Base-by-base conservation (phyloP, 768 basidiomycete species). In the Serendipita indica region DNA sequence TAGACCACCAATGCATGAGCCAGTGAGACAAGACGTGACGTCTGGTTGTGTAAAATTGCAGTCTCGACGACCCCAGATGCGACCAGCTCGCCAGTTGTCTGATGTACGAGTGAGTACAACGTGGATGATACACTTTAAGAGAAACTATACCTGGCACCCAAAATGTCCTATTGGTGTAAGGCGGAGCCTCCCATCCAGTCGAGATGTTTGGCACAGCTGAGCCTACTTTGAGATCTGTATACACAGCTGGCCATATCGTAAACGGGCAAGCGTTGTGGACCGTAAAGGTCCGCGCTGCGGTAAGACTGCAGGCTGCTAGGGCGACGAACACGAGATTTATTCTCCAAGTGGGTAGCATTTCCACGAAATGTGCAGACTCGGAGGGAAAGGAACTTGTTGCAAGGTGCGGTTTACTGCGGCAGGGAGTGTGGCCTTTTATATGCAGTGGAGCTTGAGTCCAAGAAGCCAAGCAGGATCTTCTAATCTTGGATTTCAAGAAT, bases 211-310 rank as follows among this genome's bases (percentile, higher is more conserved):
- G 32, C 12, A 64, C 67, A 43, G 74, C 72, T 0, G 73, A 64
- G 12, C 72, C 83, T 34, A 75, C 77, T 60, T 75, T 75, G 35
- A 77, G 63, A 60, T 79, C 79, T 2, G 82, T 84, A 68, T 79
- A 83, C 64, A 76, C 72, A 35, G 73, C 77, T 39, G 76, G 78
- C 83, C 83, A 84, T 60, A 85, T 75, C 2, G 82, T 84, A 68
- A 82, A 84, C 0, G 81, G 76, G 64, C 83, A 84, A 2, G 69
- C 73, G 69, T 84, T 85, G 65, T 73, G 72, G 25, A 80, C 77
- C 0, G 77, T 80, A 62, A 85, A 75, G 30, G 77, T 82, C 33
- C 82, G 77, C 43, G 74, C 41, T 18, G 16, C 18, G 5, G 41
- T 43, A 25, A 6, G 16, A 6, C 7, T 7, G 41, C 18, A n/a